Evolutionary conservation across 345 rosid genomes (phyloP), one percentile per base, ranked within the genome.

Genomic region (Diplotaxis tenuifolia): DNA sequence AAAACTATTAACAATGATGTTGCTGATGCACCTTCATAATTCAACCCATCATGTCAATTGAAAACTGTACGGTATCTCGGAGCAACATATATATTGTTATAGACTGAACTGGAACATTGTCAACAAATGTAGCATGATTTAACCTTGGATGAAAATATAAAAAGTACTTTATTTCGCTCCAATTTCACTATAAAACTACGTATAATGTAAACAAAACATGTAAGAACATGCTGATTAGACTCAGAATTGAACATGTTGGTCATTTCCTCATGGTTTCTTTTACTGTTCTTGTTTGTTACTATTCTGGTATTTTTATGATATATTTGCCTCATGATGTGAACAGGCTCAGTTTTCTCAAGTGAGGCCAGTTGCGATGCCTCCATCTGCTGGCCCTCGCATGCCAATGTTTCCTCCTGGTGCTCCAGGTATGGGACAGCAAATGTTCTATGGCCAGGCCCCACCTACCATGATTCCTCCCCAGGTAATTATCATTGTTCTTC

Each of bases 321-420:
- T n/a, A 36, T 5, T 19, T 27, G 25, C 6, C 27, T n/a, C 50
- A 58, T 66, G 67, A 70, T 70, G 56, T 32, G 50, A 77, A 67
- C 82, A 91, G 98, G 98, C 95, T 62, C 98, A 94, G 57, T 91
- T 94, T 83, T 84, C 97, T 58, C 99, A 88, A 76, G 77, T 86
- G 85, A 83, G 89, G 72, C 97, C 96, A 32, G 83, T 84, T 58
- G 80, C 84, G 53, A 86, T 94, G 90, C 82, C 83, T 32, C 89
- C 96, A 50, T 40, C 92, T 14, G 88, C 85, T 49, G 93, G 86
- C 55, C 97, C 97, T 74, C 95, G 93, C 38, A 83, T 89, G 93
- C 92, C 92, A 25, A 84, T 94, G 68, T 94, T 84, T 72, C 90
- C 96, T 36, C 91, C 93, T 23, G 94, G 89, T 14, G 93, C 83